These are phyloP conservation scores for Hemisphaericaspora lyxosophila DNA, from an alignment of 1,139 yeast genomes.

Conservation along the genomic window DNA sequence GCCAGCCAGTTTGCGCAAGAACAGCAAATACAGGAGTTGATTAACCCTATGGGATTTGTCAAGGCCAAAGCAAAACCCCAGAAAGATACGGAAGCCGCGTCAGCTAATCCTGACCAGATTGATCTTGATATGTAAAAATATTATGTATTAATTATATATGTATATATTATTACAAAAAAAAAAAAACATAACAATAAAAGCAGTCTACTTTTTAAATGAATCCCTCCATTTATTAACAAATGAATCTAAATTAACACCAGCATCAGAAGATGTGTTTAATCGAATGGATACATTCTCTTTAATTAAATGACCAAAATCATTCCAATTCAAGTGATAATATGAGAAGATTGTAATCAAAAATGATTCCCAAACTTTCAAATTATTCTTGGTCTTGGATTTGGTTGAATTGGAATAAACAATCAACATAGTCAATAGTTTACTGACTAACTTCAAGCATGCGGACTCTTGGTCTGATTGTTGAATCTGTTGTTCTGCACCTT, in stretches of 20 bases:
- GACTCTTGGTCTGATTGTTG: slow-evolving; percentile 17
- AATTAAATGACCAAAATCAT: slow-evolving; percentile 33
- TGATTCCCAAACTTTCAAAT: slow-evolving; percentile 33
- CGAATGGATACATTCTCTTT: slow-evolving; percentile 37
- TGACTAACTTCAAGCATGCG: slow-evolving; percentile 28
- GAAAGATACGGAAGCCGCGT: slow-evolving; percentile 7
- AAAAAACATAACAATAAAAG: too few relatives aligned
- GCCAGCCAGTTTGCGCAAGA: slow-evolving; percentile 35
- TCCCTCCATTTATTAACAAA: slow-evolving; percentile 43
- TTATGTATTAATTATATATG: too few relatives aligned
- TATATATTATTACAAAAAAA: too few relatives aligned
- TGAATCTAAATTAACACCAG: slow-evolving; percentile 32
- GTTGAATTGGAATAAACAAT: slow-evolving; percentile 39
- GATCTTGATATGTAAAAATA: slow-evolving; percentile 45
- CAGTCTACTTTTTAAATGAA: slow-evolving; percentile 17
- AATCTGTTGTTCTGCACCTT: not conserved
- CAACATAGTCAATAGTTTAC: slow-evolving; percentile 35
- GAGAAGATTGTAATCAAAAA: slow-evolving; percentile 36
- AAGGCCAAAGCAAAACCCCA: slow-evolving; percentile 28
- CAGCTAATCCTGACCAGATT: slow-evolving; percentile 63
- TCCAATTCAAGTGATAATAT: slow-evolving; percentile 48
- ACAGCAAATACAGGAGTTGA: slow-evolving; percentile 18
- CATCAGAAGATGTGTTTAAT: slow-evolving; percentile 38
- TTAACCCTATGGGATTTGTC: slow-evolving; percentile 58
- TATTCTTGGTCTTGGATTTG: slow-evolving; percentile 33